Base-by-base conservation (phyloP, 495 filamentous ascomycete genomes). In the Penicillium coffeae region DNA sequence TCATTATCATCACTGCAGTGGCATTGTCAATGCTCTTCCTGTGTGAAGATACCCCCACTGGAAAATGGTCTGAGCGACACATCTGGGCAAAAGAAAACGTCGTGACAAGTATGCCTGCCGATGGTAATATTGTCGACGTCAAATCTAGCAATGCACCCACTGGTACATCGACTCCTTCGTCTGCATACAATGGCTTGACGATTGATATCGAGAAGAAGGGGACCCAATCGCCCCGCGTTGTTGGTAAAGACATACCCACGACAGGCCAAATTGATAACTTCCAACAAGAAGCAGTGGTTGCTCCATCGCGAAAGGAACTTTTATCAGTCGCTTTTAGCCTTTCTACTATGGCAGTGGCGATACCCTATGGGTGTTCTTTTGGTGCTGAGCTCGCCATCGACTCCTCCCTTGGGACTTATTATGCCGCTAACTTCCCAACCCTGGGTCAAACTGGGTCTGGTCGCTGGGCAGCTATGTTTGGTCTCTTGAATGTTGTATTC, bases 401-500 rank as follows among this genome's bases (percentile, higher is more conserved):
- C 77, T 80, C 83, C 21, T 80, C 92, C 46, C 81, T 95, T 5
- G 83, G 85, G 41, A 65, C 84, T 3, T 95, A 90, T 77, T 95
- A 94, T 68, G 58, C 76, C 35, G 74, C 83, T 45, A 87, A 90
- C 63, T 94, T 94, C 73, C 82, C 84, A 1, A 40, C 63, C 10
- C 82, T 95, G 39, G 79, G 79, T 4, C 88, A 91, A 63, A 91
- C 88, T 8, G 66, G 74, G 19, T 81, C 85, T 6, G 81, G 87
- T 2, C 77, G 80, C 54, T 94, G 86, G 84, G 87, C 89, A 0
- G 88, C 90, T 45, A 92, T 94, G 83, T 96, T 94, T 61, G 90
- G 90, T 8, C 83, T 96, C 41, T 71, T 96, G 21, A 95, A 96
- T 65, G 70, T 92, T 27, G 64, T 86, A 45, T 87, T 79, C 45